Conservation (phyloP, 2,329 filamentous ascomycete genomes). For the Coniochaeta ligniaria region DNA sequence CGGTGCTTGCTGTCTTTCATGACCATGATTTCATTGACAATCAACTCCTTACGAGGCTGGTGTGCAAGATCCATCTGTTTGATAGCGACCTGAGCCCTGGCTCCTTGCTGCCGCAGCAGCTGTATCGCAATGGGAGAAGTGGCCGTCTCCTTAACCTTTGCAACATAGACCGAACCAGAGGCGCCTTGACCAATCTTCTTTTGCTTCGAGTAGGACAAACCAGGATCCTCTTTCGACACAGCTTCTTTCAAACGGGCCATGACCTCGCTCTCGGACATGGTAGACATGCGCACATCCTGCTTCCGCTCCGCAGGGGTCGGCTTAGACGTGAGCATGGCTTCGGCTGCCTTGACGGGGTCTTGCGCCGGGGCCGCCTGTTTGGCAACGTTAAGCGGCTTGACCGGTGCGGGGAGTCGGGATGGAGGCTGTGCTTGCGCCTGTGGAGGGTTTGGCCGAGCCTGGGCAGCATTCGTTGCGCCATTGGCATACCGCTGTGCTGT, state of each 20-base stretch:
- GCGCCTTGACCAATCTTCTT: constrained; percentile 99
- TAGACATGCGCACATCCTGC: constrained; percentile 96
- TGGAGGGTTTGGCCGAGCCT: constrained; percentile 39
- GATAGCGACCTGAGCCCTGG: constrained; percentile 86
- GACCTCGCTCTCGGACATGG: constrained; percentile 93
- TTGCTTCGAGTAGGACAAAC: constrained; percentile 95
- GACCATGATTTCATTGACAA: constrained; percentile 99
- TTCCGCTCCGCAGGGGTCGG: constrained; percentile 63
- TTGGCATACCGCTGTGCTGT: constrained; percentile 51
- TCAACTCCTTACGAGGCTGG: constrained; percentile 94
- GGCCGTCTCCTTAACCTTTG: constrained; percentile 84
- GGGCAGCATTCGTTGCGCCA: constrained; percentile 43
- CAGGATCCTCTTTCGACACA: constrained; percentile 91
- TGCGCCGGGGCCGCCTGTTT: constrained; percentile 25
- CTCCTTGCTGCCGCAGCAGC: constrained; percentile 70
- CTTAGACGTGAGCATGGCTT: constrained; percentile 82
- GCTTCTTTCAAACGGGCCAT: constrained; percentile 94
- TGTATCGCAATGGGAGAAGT: constrained; percentile 74
- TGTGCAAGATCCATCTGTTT: constrained; percentile 99
- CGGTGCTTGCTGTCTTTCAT: constrained; percentile 99
- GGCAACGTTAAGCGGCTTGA: constrained; percentile 74
- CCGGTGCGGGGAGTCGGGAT: constrained; percentile 51
- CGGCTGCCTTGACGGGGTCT: constrained; percentile 80
- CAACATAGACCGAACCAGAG: constrained; percentile 95
- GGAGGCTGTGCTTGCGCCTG: constrained; percentile 29